Percentiles rank a stretch among this genome's conserved stretches.
Evolutionary conservation across 1,284 basidiomycete genomes (phyloP).

Genomic region (Microbotryum intermedium): DNA sequence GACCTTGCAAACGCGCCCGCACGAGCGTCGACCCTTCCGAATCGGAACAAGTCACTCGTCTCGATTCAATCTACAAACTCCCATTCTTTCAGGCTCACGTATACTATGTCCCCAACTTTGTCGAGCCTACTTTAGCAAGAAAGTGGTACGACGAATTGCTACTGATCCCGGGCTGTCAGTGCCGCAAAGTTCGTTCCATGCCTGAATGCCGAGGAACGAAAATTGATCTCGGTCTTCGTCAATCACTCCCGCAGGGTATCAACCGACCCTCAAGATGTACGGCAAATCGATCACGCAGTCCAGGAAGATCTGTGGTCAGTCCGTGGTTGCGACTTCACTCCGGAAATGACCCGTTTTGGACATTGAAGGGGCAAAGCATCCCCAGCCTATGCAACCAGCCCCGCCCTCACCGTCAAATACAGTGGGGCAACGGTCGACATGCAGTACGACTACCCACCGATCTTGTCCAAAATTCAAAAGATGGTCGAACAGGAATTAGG

Average conservation of each 20-base stretch:
- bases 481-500: conserved; percentile 41
- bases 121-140: conserved; percentile 36
- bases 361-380: not conserved
- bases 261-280: conserved; percentile 49
- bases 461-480: conserved; percentile 41
- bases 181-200: conserved; percentile 1
- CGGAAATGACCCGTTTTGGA: too few species aligned
- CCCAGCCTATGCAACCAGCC: conserved; percentile 43
- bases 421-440: conserved; percentile 43
- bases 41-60: conserved; percentile 9
- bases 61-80: conserved; percentile 5
- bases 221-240: not conserved
- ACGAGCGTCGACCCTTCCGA: conserved; percentile 5
- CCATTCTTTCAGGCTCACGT: conserved; percentile 26
- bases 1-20: conserved; percentile 8
- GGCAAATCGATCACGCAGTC: conserved; percentile 46
- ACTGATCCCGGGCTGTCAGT: conserved; percentile 41
- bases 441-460: conserved; percentile 42
- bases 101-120: conserved; percentile 34
- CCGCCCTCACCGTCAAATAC: conserved; percentile 43
- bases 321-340: not conserved
- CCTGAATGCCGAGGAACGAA: not conserved
- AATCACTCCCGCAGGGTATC: conserved; percentile 39
- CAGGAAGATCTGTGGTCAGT: conserved; percentile 42
- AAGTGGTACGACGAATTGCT: conserved; percentile 43